Evolutionary conservation across 805 yeast genomes (phyloP).

Genomic region (Ogataea haglerorum): DNA sequence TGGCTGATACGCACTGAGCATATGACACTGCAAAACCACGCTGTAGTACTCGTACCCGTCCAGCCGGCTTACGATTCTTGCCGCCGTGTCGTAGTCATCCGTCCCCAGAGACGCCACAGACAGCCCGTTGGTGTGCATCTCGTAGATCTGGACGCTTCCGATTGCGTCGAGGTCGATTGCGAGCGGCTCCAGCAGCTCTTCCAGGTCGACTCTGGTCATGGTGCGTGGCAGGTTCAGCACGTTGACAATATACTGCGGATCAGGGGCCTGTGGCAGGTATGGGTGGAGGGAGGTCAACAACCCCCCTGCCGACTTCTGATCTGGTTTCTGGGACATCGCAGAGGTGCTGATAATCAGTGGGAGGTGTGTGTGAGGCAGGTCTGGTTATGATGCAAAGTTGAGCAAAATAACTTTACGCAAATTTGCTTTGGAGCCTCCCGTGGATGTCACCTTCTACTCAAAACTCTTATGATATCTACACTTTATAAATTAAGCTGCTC

Average conservation of each 20-base stretch:
- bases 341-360: neutral
- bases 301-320: slow-evolving; percentile 2
- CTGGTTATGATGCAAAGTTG: too few species aligned
- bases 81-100: slow-evolving; percentile 8
- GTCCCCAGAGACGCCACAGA: slow-evolving; percentile 22
- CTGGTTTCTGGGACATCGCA: slow-evolving; percentile 4
- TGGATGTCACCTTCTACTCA: slow-evolving; percentile 1
- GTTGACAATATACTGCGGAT: slow-evolving; percentile 9
- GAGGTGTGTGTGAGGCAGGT: too few species aligned
- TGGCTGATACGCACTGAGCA: slow-evolving; percentile 11
- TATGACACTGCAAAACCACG: slow-evolving; percentile 13
- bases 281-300: neutral
- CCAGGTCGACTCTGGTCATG: slow-evolving; percentile 6
- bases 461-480: slow-evolving; percentile 7
- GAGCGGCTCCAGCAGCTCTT: slow-evolving; percentile 2
- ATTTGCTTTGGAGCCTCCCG: neutral
- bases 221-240: slow-evolving; percentile 17
- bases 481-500: slow-evolving; percentile 1
- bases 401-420: too few species aligned
- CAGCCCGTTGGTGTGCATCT: slow-evolving; percentile 18
- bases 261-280: neutral
- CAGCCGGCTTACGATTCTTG: slow-evolving; percentile 13
- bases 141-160: slow-evolving; percentile 17
- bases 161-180: slow-evolving; percentile 3
- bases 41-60: slow-evolving; percentile 23